phyloP scores from a whole-genome alignment of 2,329 filamentous ascomycete genomes.

The Myotisia sp. region DNA sequence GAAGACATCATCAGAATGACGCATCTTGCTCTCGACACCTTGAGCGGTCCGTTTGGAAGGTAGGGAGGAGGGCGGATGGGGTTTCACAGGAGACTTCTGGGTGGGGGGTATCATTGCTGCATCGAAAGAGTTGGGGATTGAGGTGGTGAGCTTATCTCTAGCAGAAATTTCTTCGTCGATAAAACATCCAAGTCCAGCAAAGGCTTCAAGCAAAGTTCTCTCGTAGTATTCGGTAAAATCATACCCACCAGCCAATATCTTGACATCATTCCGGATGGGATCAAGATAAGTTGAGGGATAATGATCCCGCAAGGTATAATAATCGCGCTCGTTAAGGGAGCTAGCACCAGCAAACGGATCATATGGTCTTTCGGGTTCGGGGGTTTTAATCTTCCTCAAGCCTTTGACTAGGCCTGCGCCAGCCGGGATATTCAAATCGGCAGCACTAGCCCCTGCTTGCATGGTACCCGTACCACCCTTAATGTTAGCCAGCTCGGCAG shows the following conservation, averaged over 20 bases:
- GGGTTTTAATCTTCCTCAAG: constrained; percentile 50
- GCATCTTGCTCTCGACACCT: background rate
- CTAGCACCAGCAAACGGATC: constrained; percentile 70
- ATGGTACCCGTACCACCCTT: constrained; percentile 11
- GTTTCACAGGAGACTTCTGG: background rate
- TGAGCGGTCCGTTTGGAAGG: constrained; percentile 2
- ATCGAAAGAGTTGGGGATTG: background rate
- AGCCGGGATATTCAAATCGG: constrained; percentile 18
- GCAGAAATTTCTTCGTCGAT: constrained; percentile 55
- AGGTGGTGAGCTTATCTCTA: constrained; percentile 14
- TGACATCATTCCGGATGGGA: constrained; percentile 48
- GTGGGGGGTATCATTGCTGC: background rate
- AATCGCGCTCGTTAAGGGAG: constrained; percentile 46
- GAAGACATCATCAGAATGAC: constrained; percentile 1
- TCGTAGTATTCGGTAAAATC: constrained; percentile 67
- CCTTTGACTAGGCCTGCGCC: constrained; percentile 54
- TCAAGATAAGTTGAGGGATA: constrained; percentile 68
- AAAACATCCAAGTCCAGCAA: constrained; percentile 76
- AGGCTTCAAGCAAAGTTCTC: constrained; percentile 73
- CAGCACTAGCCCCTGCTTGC: constrained; percentile 7
- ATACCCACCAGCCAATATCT: constrained; percentile 67
- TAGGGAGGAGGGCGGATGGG: background rate
- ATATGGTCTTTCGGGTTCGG: constrained; percentile 59
- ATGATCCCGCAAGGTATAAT: constrained; percentile 53
- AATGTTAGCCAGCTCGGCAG: constrained; percentile 20